Percentiles rank a stretch among this genome's conserved stretches.
Conservation (phyloP, 345 rosid species). For the Salix dunnii region DNA sequence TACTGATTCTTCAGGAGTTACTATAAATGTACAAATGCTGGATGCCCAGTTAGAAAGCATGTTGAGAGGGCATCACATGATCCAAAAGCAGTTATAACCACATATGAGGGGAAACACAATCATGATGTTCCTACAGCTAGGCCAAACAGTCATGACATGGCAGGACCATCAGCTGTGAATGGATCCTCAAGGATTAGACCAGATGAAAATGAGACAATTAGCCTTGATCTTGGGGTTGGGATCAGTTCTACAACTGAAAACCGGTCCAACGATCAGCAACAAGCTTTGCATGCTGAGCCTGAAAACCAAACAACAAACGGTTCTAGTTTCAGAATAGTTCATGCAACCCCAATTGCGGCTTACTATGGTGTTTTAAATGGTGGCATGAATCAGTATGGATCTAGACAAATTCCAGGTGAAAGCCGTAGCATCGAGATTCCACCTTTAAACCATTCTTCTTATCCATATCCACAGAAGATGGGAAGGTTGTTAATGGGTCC, state of each 20-base stretch:
- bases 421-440: conserved; percentile 46
- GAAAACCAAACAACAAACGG: conserved; percentile 39
- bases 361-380: conserved; percentile 57
- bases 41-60: conserved; percentile 94
- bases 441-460: conserved; percentile 54
- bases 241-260: conserved; percentile 50
- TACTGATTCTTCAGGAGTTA: conserved; percentile 64
- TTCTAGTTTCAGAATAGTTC: conserved; percentile 50
- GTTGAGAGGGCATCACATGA: conserved; percentile 99
- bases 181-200: conserved; percentile 50
- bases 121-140: conserved; percentile 87
- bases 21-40: conserved; percentile 91
- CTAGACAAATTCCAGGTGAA: conserved; percentile 50
- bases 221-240: conserved; percentile 98
- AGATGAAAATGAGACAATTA: conserved; percentile 57
- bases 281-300: conserved; percentile 34
- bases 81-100: conserved; percentile 95
- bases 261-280: conserved; percentile 43
- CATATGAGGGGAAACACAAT: conserved; percentile 97
- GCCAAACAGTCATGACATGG: conserved; percentile 57
- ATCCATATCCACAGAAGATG: conserved; percentile 63
- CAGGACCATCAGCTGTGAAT: conserved; percentile 39
- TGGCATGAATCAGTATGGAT: conserved; percentile 47
- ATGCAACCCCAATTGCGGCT: conserved; percentile 41
- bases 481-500: conserved; percentile 85